Evolutionary conservation across 2,329 filamentous ascomycete species (phyloP).

Genomic region (Pseudovirgaria hyperparasitica): DNA sequence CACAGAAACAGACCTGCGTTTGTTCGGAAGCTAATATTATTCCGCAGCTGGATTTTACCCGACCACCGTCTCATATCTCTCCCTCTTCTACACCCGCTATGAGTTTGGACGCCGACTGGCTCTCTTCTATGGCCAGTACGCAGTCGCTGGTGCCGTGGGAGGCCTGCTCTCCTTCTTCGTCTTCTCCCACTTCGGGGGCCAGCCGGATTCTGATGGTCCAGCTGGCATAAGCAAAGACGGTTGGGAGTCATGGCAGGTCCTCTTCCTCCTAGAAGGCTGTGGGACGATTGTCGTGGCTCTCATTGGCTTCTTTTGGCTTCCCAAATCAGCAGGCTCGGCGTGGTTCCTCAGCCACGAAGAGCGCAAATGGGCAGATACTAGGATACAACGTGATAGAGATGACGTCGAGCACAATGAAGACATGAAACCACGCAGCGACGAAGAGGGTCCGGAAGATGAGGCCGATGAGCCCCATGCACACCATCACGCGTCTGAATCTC

Average conservation of each 20-base stretch:
- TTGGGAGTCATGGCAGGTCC: slow-evolving; percentile 38
- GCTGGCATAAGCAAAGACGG: slow-evolving; percentile 5
- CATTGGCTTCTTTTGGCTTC: slow-evolving; percentile 37
- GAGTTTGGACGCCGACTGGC: slow-evolving; percentile 42
- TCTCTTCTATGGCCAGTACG: slow-evolving; percentile 45
- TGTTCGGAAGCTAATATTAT: slow-evolving; percentile 12
- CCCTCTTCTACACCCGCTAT: slow-evolving; percentile 45
- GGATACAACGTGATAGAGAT: slow-evolving; percentile 28
- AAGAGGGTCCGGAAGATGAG: slow-evolving; percentile 11
- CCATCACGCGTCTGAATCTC: slow-evolving; percentile 18
- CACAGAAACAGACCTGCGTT: slow-evolving; percentile 3
- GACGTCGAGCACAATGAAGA: slow-evolving; percentile 10
- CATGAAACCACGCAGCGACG: slow-evolving; percentile 1
- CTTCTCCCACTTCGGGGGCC: slow-evolving; percentile 33
- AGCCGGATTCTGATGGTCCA: slow-evolving; percentile 10
- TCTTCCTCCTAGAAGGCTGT: slow-evolving; percentile 37
- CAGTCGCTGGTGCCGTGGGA: slow-evolving; percentile 43
- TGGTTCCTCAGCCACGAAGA: slow-evolving; percentile 39
- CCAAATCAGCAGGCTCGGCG: slow-evolving; percentile 34
- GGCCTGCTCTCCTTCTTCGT: slow-evolving; percentile 39
- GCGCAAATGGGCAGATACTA: slow-evolving; percentile 32
- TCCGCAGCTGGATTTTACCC: slow-evolving; percentile 43
- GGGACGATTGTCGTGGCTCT: slow-evolving; percentile 34
- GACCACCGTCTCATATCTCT: slow-evolving; percentile 45
- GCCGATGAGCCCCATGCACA: slow-evolving; percentile 9